These are phyloP conservation scores for Bipolaris bicolor DNA, from an alignment of 2,329 filamentous ascomycete genomes.

Conservation along the genomic window DNA sequence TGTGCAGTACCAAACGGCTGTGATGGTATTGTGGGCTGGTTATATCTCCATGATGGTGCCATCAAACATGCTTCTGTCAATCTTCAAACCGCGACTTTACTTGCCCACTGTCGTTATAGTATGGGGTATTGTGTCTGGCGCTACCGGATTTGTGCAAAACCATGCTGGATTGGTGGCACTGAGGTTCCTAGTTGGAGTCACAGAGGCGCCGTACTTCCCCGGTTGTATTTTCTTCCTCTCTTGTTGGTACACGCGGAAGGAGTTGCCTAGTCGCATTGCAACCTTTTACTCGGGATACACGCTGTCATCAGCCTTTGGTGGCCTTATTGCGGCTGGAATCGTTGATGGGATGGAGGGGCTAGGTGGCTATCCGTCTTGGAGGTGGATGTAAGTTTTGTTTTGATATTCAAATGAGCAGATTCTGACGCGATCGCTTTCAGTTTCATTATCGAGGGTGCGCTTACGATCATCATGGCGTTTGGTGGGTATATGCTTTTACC, in stretches of 20 bases:
- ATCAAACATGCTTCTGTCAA: constrained; percentile 64
- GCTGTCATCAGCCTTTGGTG: constrained; percentile 59
- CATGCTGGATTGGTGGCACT: constrained; percentile 51
- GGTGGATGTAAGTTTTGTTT: constrained; percentile 7
- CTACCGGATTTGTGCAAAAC: constrained; percentile 56
- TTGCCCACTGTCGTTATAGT: constrained; percentile 56
- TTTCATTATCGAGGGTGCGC: constrained; percentile 30
- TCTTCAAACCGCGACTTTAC: constrained; percentile 61
- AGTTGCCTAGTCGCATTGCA: constrained; percentile 64
- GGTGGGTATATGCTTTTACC: constrained; percentile 55
- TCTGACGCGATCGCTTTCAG: constrained; percentile 2
- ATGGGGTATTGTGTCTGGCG: constrained; percentile 51
- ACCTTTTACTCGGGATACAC: constrained; percentile 62
- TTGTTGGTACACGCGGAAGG: constrained; percentile 32
- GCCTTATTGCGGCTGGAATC: constrained; percentile 59
- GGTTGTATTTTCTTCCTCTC: constrained; percentile 31
- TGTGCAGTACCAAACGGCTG: constrained; percentile 34
- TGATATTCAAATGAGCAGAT: constrained; percentile 8
- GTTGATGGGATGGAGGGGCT: constrained; percentile 43
- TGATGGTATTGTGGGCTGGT: constrained; percentile 62
- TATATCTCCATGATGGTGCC: constrained; percentile 69
- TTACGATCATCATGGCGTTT: constrained; percentile 26
- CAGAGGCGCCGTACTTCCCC: constrained; percentile 31
- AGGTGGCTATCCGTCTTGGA: constrained; percentile 33
- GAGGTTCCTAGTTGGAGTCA: constrained; percentile 50